Evolutionary conservation across 1,284 basidiomycete genomes (phyloP).

Genomic region (Ustilago xerochloae): DNA sequence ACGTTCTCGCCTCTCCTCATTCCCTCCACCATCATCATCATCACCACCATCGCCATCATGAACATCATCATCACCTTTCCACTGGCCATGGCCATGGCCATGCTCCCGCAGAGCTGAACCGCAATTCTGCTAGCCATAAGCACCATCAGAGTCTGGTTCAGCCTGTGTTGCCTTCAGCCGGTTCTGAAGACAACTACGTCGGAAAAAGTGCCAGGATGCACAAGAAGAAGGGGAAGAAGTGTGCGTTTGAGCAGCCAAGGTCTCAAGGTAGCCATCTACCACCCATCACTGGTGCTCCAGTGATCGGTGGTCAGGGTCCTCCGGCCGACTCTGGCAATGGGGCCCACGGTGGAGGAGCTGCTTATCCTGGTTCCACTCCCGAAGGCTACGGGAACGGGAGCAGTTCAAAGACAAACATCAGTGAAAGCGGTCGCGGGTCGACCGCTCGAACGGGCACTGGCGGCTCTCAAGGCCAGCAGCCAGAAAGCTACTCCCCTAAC

Average conservation of each 20-base stretch:
- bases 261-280: neutral
- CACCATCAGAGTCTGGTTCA: neutral
- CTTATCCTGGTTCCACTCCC: neutral
- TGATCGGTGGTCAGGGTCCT: neutral
- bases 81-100: neutral
- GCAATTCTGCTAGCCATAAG: slow-evolving; percentile 8
- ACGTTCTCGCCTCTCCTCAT: slow-evolving; percentile 13
- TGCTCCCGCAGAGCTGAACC: neutral
- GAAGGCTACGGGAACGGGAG: neutral
- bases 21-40: neutral
- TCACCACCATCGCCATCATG: too few relatives aligned
- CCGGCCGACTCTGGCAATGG: neutral
- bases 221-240: slow-evolving; percentile 30
- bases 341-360: neutral
- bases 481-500: neutral
- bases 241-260: slow-evolving; percentile 7
- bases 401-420: neutral
- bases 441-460: neutral
- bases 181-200: neutral
- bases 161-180: neutral
- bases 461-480: neutral
- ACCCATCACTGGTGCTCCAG: neutral
- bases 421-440: neutral
- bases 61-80: too few relatives aligned
- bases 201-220: slow-evolving; percentile 23